phyloP scores from a whole-genome alignment of 139 green algal genomes.

The Gonium pectorale region DNA sequence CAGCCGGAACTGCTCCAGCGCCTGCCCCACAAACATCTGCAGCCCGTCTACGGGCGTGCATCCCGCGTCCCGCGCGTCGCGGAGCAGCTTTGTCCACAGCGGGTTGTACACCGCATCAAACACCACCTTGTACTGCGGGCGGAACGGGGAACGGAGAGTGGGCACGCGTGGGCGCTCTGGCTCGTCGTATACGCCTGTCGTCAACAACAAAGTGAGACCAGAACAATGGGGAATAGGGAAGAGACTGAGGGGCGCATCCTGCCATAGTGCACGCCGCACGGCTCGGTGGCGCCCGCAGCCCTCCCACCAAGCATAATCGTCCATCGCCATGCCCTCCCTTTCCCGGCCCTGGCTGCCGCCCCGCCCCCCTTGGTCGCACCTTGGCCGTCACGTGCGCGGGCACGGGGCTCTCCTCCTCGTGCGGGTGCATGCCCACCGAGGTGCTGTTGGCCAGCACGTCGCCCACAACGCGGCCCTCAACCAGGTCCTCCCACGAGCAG shows the following conservation, averaged over 20 bases:
- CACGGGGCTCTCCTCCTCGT: constrained; percentile 76
- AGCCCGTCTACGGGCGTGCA: constrained; percentile 65
- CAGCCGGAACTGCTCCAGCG: constrained; percentile 89
- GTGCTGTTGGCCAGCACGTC: constrained; percentile 97
- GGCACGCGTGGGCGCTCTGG: no score
- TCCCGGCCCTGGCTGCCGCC: not conserved
- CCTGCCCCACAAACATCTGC: constrained; percentile 99
- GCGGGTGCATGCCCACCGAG: constrained; percentile 91
- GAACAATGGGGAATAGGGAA: no score
- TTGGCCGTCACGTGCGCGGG: constrained; percentile 66
- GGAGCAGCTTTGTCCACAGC: constrained; percentile 85
- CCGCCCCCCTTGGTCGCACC: constrained; percentile 38
- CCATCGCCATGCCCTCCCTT: not conserved
- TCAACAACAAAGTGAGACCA: no score
- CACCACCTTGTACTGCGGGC: constrained; percentile 78
- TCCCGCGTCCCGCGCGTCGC: constrained; percentile 66
- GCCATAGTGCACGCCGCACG: no score
- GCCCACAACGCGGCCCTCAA: constrained; percentile 56
- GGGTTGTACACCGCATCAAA: constrained; percentile 99
- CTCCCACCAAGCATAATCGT: not conserved
- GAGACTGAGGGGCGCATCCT: no score
- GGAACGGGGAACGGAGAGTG: no score
- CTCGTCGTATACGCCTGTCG: no score
- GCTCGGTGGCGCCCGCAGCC: no score
- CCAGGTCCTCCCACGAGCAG: constrained; percentile 33